Evolutionary conservation across 805 yeast genomes (phyloP), one percentile per base, ranked within the genome.

Genomic region (Metschnikowia lachancei): DNA sequence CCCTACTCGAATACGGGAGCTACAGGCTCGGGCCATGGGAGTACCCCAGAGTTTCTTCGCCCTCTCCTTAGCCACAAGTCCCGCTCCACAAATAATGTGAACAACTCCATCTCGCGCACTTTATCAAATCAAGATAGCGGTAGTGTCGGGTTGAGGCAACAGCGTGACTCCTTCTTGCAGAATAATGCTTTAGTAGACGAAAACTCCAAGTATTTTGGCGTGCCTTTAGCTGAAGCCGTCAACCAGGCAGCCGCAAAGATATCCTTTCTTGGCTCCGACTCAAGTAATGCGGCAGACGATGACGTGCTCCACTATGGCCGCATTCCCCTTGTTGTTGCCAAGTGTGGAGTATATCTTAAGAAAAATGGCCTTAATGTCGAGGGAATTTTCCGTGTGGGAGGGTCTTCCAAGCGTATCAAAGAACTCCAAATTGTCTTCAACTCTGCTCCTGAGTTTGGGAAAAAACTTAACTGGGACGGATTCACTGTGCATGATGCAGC

Each of bases 401-500:
- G 99, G 3, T 85, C 95, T 13, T 82, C 88, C 26, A 86, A 89
- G 60, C 76, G 99, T 45, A 83, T 94, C 31, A 87, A 88, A 56
- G 91, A 88, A 54, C 73, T 94, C 32, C 98, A 94, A 63, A 76
- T 79, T 32, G 74, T 83, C 12, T 94, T 94, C 70, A 87, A 91
- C 45, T 69, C 86, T 1, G 89, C 97, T 2, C 98, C 99, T 0
- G 82, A 81, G 49, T 94, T 85, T 62, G 99, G 99, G 14, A 80
- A 89, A 41, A 85, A 85, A 55, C 76, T 91, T 37, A 80, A 78
- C 54, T 94, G 98, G 99, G 90, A 87, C 40, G 92, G 95, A 0
- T 94, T 81, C 67, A 88, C 90, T 0, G 97, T 92, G 11, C 99
- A 94, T 67, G 99, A 94, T 65, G 97, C 97, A 1, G 96, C 98